Evolutionary conservation across 2,329 filamentous ascomycete species (phyloP), one percentile per base, ranked within the genome.

Genomic region (Aureobasidium sp.): DNA sequence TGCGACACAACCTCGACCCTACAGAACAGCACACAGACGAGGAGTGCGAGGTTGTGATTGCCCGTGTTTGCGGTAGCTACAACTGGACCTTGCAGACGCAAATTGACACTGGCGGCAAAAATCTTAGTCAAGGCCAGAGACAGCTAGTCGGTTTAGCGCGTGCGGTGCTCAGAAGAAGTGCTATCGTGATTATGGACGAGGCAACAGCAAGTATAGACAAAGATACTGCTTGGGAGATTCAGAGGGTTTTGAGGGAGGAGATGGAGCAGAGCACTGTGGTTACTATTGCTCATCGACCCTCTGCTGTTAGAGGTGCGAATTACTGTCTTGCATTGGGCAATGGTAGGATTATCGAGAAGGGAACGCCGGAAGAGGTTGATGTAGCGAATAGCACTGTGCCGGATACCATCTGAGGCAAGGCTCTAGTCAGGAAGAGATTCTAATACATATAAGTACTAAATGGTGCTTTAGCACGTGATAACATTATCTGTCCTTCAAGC

Each of bases 151-250:
- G 84, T 0, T 75, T 88, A 1, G 82, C 85, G 0, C 72, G 86
- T n/a, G 84, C 86, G 0, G 79, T 88, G 59, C 71, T 88, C 51
- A 73, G 85, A 9, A 74, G 82, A n/a, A 85, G 82, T 63, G 75
- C 82, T 0, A 81, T 88, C 65, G 76, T 88, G 10, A 82, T 88
- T 56, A 78, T 88, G 69, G 86, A 88, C 67, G 86, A 88, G 68
- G 85, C 85, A 2, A 87, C 85, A 1, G 84, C 85, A 2, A 84
- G 81, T 53, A 85, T 87, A 65, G 85, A 88, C 70, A 77, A 80
- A 59, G 83, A 86, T 65, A 87, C 84, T 0, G 83, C 84, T 17
- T 75, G 76, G 67, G 71, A 79, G 63, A 83, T 85, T 50, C 81
- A 84, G 68, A 73, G 75, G 59, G 76, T 84, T 20, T 69, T 85